Percentiles rank a stretch among this genome's conserved stretches.
Conservation (phyloP, 169 alveolate species). For the Cryptosporidium felis region DNA sequence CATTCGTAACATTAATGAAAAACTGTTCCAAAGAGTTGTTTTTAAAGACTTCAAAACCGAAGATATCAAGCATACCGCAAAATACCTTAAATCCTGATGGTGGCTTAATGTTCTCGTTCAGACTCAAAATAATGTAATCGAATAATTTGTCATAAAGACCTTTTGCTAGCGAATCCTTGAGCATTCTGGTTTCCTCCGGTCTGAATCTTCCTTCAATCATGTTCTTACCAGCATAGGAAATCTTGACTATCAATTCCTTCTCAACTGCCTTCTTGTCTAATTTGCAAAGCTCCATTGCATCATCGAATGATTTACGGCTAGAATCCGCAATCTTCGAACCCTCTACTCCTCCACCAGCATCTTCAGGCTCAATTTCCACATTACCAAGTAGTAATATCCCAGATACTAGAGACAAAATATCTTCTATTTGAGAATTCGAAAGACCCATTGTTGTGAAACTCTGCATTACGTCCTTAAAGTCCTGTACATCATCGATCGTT, state of each 20-base stretch:
- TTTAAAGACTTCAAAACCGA: constrained; percentile 95
- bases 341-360: constrained; percentile 86
- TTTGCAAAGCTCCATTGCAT: constrained; percentile 85
- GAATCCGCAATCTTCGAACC: constrained; percentile 84
- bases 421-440: constrained; percentile 83
- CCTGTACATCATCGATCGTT: constrained; percentile 93
- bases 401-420: constrained; percentile 86
- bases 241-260: constrained; percentile 82
- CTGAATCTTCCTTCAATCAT: constrained; percentile 88
- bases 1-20: constrained; percentile 95
- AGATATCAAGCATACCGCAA: constrained; percentile 95
- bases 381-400: constrained; percentile 95
- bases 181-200: constrained; percentile 84
- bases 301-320: constrained; percentile 73
- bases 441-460: constrained; percentile 92
- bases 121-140: constrained; percentile 92
- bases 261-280: constrained; percentile 80
- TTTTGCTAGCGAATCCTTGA: constrained; percentile 88
- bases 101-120: constrained; percentile 92
- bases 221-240: constrained; percentile 80
- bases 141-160: constrained; percentile 95
- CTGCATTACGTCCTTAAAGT: constrained; percentile 88
- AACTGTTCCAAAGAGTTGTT: constrained; percentile 94
- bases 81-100: constrained; percentile 83
- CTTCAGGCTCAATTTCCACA: constrained; percentile 87